Base-by-base conservation (phyloP, 305 asterid genomes). In the Fraxinus floribunda region DNA sequence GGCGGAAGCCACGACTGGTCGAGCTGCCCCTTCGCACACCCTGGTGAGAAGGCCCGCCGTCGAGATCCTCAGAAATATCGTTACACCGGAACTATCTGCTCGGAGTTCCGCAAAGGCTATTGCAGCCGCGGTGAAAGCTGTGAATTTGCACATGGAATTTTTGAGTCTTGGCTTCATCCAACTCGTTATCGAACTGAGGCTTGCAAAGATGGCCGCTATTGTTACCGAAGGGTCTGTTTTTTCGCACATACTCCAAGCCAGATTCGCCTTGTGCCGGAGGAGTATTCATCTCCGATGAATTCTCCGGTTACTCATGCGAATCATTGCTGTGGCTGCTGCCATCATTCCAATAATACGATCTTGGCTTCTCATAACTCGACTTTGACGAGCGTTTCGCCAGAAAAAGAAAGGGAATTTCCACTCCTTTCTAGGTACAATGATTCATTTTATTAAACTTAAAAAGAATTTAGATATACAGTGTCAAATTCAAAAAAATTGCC, bases 1-100 rank as follows among this genome's bases (percentile, higher is more conserved):
- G 93, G 91, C 90, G 89, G 97, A 0, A 92, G 96, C 88, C 98
- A 94, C 6, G 97, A 94, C 81, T 94, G 98, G 98, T 92, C 95
- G 22, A 97, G 91, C 78, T 94, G 98, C 86, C 98, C 98, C 1
- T 94, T 93, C 41, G 95, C 97, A 13, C 98, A 94, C 29, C 98
- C 97, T 0, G 98, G 98, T 1, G 98, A 94, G 64, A 94, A 94
- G 83, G 98, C 98, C 3, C 90, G 95, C 2, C 80, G 98, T 26
- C 86, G 98, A 44, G 98, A 94, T 35, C 98, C 97, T 0, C 62
- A 94, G 5, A 84, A 91, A 81, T 90, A n/a, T 82, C 90, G 80
- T 60, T 94, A 94, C 24, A 84, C 95, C 0, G 97, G 98, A 0
- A 89, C 90, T 1, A 92, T 94, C 0, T 94, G 98, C 82, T 57